These are phyloP conservation scores for Cornus kousa DNA, from an alignment of 148 eudicot species.

Conservation along the genomic window DNA sequence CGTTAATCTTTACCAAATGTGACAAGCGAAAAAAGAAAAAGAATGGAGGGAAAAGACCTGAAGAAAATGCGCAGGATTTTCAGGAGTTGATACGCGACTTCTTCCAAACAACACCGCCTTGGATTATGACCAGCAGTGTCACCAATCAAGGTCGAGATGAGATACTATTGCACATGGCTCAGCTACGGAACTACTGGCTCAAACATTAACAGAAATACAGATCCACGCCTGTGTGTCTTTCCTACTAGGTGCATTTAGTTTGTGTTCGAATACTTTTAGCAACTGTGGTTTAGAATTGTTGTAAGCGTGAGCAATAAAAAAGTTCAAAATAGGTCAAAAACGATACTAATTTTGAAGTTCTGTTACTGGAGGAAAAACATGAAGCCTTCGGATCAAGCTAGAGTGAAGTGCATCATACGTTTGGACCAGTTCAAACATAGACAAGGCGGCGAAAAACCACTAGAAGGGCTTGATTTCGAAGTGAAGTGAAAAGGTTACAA, in stretches of 20 bases:
- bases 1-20: slow-evolving; percentile 86
- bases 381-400: not conserved
- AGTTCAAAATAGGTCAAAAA: not conserved
- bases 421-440: not conserved
- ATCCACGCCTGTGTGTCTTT: not conserved
- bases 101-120: slow-evolving; percentile 82
- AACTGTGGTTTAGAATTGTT: not conserved
- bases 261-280: not conserved
- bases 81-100: slow-evolving; percentile 63
- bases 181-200: slow-evolving; percentile 95
- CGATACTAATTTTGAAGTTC: not conserved
- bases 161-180: slow-evolving; percentile 92
- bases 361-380: not conserved
- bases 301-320: not conserved
- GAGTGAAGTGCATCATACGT: not conserved
- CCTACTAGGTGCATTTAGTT: not conserved
- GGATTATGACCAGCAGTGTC: slow-evolving; percentile 98
- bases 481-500: not conserved
- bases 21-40: slow-evolving; percentile 95
- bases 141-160: slow-evolving; percentile 99
- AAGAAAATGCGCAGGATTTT: slow-evolving; percentile 82
- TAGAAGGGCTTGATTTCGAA: not conserved
- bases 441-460: not conserved
- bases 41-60: slow-evolving; percentile 94
- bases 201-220: slow-evolving; percentile 47